Evolutionary conservation across 2,329 filamentous ascomycete species (phyloP).

Genomic region (Elsinoe fawcettii): DNA sequence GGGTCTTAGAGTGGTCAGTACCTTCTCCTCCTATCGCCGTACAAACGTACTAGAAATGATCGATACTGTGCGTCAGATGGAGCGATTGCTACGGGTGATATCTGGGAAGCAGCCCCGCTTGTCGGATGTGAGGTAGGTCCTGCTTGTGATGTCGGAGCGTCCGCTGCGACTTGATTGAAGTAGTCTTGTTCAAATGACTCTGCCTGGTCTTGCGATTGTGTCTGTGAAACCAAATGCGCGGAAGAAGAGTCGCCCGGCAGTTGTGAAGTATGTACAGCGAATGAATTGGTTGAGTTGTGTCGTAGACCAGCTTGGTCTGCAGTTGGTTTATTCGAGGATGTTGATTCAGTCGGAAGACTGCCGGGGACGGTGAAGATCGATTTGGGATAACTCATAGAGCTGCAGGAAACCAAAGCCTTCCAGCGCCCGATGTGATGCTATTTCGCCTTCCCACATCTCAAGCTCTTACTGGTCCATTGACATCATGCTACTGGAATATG

Average conservation of each 20-base stretch:
- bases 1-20: background rate
- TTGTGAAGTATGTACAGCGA: constrained; percentile 3
- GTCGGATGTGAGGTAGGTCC: constrained; percentile 1
- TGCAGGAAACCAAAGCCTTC: background rate
- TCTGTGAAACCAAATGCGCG: background rate
- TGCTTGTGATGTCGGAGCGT: background rate
- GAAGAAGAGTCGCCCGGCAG: constrained; percentile 5
- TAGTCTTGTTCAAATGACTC: background rate
- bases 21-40: background rate
- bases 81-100: background rate
- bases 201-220: background rate
- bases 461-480: background rate
- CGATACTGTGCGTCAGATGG: background rate
- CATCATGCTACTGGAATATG: background rate
- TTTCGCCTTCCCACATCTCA: background rate
- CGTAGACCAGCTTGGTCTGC: background rate
- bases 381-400: constrained; percentile 15
- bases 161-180: background rate
- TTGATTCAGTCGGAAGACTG: constrained; percentile 1
- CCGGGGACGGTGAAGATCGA: constrained; percentile 10
- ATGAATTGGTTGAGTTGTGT: background rate
- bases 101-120: background rate
- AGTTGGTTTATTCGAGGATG: background rate
- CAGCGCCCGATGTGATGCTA: background rate
- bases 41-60: background rate